Percentiles rank a stretch among this genome's conserved stretches.
Conservation (phyloP, 495 filamentous ascomycete genomes). For the Podospora bellae-mahoneyi region DNA sequence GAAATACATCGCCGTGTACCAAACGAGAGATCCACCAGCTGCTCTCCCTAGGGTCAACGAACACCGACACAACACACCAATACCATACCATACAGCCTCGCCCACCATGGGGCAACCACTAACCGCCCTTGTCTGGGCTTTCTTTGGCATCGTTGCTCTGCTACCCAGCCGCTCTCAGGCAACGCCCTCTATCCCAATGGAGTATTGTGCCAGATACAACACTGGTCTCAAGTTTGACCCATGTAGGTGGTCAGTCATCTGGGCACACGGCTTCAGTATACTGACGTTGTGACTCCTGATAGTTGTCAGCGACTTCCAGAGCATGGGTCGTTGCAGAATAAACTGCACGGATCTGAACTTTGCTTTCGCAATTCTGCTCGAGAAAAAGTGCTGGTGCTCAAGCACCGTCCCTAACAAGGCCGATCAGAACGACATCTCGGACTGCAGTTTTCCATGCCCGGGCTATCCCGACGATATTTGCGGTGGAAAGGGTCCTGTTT, state of each 20-base stretch:
- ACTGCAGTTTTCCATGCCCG: slow-evolving; percentile 40
- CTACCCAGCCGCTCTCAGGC: slow-evolving; percentile 15
- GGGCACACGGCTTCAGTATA: not conserved
- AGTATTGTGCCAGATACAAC: slow-evolving; percentile 39
- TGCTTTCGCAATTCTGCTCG: slow-evolving; percentile 42
- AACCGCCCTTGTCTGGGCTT: slow-evolving; percentile 25
- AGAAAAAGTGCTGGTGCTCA: slow-evolving; percentile 44
- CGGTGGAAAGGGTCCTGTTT: slow-evolving; percentile 36
- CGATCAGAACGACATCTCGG: slow-evolving; percentile 28
- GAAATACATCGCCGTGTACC: not conserved
- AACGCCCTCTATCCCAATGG: slow-evolving; percentile 32
- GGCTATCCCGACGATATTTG: slow-evolving; percentile 43
- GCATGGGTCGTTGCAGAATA: slow-evolving; percentile 42
- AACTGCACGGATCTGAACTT: slow-evolving; percentile 35
- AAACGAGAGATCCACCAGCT: not conserved
- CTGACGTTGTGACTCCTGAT: not conserved
- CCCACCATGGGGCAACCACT: slow-evolving; percentile 26
- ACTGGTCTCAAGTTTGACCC: slow-evolving; percentile 6
- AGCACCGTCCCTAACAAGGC: slow-evolving; percentile 35
- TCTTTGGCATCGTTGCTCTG: slow-evolving; percentile 18
- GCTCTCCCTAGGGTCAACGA: not conserved
- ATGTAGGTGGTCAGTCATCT: slow-evolving; percentile 4
- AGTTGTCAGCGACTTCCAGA: slow-evolving; percentile 45
- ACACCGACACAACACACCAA: not conserved
- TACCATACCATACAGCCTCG: slow-evolving; percentile 8